Evolutionary conservation across 768 basidiomycete genomes (phyloP), one percentile per base, ranked within the genome.

Genomic region (Leccinum boreale): DNA sequence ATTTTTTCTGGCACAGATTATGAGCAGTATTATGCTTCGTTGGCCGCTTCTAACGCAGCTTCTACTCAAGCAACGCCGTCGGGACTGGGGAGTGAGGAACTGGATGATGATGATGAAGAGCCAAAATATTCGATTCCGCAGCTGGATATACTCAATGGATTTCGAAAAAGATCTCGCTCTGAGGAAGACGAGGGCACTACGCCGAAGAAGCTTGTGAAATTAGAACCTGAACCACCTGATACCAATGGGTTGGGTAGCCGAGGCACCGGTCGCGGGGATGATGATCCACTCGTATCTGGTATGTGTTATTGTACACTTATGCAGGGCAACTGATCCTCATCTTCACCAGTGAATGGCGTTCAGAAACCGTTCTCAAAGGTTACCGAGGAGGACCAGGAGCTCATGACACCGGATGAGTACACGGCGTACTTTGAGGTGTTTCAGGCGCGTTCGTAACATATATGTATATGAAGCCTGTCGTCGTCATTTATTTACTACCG

Each of bases 331-430:
- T 56, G 23, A 58, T 29, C 7, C 45, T 9, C 23, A 45, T 31
- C 57, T 55, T 52, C 56, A 44, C 44, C 61, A 92, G 94, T 98
- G 24, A 86, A 87, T 58, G 93, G 94, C 14, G 74, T 78, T 42
- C 79, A 84, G 19, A 85, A 90, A 64, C 80, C 83, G 7, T 88
- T 90, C 65, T 90, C 86, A 4, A 79, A 87, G 60, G 84, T 98
- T 45, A 95, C 91, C 3, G 94, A 97, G 65, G 95, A 94, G 62
- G 89, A 95, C 68, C 89, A 94, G 65, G 94, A 94, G 49, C 68
- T 86, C 64, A 97, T 97, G 94, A 92, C 91, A 4, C 87, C 91
- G 2, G 94, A 95, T 56, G 94, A 97, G 73, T 96, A 96, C 68
- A 85, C 86, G 29, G 84, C 84, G 33, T 93, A 83, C 74, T 92